Evolutionary conservation across 2,329 filamentous ascomycete genomes (phyloP).

Genomic region (Aspergillus piperis): DNA sequence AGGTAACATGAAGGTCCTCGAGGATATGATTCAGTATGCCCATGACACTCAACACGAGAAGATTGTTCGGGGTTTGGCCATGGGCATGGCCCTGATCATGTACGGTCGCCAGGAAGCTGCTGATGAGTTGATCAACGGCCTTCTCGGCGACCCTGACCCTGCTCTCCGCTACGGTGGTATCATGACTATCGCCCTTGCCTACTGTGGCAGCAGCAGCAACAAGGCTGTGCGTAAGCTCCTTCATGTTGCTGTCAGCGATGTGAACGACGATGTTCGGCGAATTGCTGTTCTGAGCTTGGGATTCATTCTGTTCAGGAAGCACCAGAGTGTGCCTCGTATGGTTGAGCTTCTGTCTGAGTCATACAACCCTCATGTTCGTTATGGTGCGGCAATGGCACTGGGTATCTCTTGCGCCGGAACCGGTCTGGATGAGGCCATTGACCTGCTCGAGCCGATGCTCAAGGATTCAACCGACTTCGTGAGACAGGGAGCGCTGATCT

Average conservation of each 20-base stretch:
- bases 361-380: conserved; percentile 97
- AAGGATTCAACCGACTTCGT: conserved; percentile 99
- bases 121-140: conserved; percentile 89
- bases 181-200: conserved; percentile 96
- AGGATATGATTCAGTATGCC: conserved; percentile 97
- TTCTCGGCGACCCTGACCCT: conserved; percentile 90
- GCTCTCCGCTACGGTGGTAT: conserved; percentile 95
- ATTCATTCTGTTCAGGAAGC: conserved; percentile 98
- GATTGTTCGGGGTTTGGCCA: conserved; percentile 90
- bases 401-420: conserved; percentile 98
- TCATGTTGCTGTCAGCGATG: conserved; percentile 95
- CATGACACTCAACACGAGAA: conserved; percentile 99
- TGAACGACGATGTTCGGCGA: conserved; percentile 94
- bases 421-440: conserved; percentile 92
- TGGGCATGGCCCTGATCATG: conserved; percentile 99
- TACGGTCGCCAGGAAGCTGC: conserved; percentile 93
- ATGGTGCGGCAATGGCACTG: conserved; percentile 96
- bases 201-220: conserved; percentile 96
- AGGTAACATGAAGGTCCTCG: conserved; percentile 88
- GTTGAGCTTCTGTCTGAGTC: conserved; percentile 97
- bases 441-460: conserved; percentile 97
- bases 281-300: conserved; percentile 97
- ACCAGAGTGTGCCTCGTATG: conserved; percentile 95
- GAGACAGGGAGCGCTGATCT: conserved; percentile 90
- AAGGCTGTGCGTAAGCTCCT: conserved; percentile 95